phyloP scores from a whole-genome alignment of 2,329 filamentous ascomycete genomes.

The Fusarium udum region DNA sequence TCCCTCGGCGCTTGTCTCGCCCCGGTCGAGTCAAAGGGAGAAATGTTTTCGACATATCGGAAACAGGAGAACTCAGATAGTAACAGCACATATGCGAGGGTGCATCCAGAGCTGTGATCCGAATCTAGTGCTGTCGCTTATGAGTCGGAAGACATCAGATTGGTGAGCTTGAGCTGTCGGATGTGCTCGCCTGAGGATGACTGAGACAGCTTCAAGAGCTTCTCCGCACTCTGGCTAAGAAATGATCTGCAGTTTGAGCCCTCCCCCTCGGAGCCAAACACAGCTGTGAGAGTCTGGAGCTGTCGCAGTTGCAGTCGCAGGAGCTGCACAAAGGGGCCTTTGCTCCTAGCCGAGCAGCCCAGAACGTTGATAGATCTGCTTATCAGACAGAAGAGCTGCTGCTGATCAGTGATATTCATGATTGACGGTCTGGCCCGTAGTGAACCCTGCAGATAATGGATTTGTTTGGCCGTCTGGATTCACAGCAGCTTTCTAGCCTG shows the following conservation, averaged over 20 bases:
- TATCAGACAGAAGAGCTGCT: constrained; percentile 14
- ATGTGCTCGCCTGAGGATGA: constrained; percentile 15
- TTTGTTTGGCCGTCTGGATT: constrained; percentile 16
- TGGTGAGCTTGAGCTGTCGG: constrained; percentile 3
- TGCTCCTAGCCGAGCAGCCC: constrained; percentile 11
- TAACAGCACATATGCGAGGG: constrained; percentile 7
- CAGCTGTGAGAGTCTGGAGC: constrained; percentile 10
- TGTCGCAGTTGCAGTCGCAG: neutral
- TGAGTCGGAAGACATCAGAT: constrained; percentile 4
- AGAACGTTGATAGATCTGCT: constrained; percentile 22
- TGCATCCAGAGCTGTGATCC: constrained; percentile 4
- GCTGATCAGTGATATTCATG: constrained; percentile 18
- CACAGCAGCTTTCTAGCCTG: constrained; percentile 13
- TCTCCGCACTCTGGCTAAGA: constrained; percentile 26
- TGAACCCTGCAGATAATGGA: neutral
- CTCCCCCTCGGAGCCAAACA: neutral
- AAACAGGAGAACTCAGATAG: constrained; percentile 11
- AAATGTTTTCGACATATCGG: constrained; percentile 17
- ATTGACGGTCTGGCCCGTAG: constrained; percentile 23
- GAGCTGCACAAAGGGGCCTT: constrained; percentile 4
- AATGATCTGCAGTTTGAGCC: constrained; percentile 30
- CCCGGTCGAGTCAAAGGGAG: constrained; percentile 7
- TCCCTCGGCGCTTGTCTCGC: constrained; percentile 15
- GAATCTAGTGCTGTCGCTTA: neutral
- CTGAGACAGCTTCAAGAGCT: constrained; percentile 28